A percentile compares a stretch with the other conserved stretches of the same genome.
phyloP scores from a whole-genome alignment of 2,329 filamentous ascomycete genomes.

The Pseudogymnoascus sp. region DNA sequence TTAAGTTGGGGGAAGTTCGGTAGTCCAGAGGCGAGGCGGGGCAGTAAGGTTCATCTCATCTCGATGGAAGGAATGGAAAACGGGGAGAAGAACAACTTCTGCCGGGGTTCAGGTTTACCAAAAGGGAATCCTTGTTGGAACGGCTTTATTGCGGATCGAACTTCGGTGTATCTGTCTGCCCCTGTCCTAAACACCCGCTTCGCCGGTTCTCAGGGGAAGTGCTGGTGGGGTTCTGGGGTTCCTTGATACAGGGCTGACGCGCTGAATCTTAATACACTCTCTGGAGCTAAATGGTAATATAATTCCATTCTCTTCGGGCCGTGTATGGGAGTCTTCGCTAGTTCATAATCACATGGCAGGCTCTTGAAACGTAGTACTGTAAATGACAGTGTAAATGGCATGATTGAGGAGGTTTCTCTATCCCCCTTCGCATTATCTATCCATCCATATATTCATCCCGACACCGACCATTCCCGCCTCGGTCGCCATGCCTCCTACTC shows the following conservation, averaged over 20 bases:
- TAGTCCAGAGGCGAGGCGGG: neutral
- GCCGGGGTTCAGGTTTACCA: neutral
- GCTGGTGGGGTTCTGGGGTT: neutral
- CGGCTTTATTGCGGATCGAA: neutral
- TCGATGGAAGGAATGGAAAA: neutral
- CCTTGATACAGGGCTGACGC: neutral
- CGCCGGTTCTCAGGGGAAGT: neutral
- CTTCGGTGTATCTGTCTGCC: neutral
- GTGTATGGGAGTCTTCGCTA: neutral
- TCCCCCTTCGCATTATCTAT: neutral
- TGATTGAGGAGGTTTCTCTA: neutral
- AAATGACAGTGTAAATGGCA: neutral
- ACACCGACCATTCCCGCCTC: neutral
- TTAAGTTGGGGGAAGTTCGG: neutral
- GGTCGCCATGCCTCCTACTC: neutral
- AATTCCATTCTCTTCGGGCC: neutral
- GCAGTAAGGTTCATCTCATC: neutral
- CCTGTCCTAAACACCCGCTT: neutral
- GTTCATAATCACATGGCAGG: neutral
- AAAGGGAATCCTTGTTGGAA: neutral
- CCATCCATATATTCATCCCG: neutral
- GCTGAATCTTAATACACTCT: neutral
- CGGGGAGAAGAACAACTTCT: neutral
- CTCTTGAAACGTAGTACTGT: neutral
- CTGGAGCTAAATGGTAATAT: neutral